phyloP scores from a whole-genome alignment of 2,329 filamentous ascomycete genomes.

The Sporothrix sp. region DNA sequence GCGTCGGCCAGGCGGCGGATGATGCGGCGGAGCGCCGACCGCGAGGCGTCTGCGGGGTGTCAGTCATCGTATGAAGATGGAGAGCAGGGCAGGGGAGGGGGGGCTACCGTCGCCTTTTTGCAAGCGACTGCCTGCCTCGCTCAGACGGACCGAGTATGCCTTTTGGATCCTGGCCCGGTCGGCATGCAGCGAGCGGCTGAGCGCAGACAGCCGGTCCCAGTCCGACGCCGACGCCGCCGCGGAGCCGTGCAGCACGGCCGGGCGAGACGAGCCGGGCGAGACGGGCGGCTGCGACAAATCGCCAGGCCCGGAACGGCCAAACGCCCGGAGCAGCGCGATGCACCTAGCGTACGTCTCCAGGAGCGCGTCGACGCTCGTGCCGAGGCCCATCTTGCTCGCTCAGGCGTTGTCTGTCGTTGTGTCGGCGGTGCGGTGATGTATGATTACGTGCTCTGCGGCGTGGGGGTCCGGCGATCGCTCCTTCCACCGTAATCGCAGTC shows the following conservation, averaged over 20 bases:
- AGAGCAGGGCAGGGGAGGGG: not conserved
- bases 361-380: constrained; percentile 34
- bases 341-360: constrained; percentile 40
- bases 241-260: not conserved
- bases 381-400: constrained; percentile 28
- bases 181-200: constrained; percentile 27
- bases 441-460: too few species aligned
- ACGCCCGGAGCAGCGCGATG: constrained; percentile 28
- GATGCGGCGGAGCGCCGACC: constrained; percentile 32
- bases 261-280: not conserved
- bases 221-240: not conserved
- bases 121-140: constrained; percentile 32
- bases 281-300: not conserved
- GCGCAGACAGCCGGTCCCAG: not conserved
- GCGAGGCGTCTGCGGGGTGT: constrained; percentile 31
- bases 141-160: constrained; percentile 34
- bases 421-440: too few species aligned
- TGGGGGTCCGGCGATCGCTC: too few species aligned
- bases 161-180: constrained; percentile 33
- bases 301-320: too few species aligned
- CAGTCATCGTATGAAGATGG: too few species aligned
- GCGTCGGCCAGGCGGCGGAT: constrained; percentile 34
- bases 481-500: too few species aligned
- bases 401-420: not conserved
- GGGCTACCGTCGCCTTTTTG: constrained; percentile 40